Conservation (phyloP, 495 filamentous ascomycete species). For the Penicillium paxilli region DNA sequence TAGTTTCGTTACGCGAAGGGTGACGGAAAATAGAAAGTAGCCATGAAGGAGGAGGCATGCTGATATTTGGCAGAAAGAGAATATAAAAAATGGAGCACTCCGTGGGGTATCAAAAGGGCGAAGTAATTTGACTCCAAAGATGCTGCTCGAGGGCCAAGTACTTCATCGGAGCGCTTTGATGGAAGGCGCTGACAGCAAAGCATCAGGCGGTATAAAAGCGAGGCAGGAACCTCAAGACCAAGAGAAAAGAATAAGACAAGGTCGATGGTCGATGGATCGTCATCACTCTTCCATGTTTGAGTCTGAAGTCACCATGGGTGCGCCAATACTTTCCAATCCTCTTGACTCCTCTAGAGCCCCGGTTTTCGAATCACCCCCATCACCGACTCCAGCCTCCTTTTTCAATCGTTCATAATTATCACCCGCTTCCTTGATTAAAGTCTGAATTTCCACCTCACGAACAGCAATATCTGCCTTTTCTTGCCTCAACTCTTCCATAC, state of each 20-base stretch:
- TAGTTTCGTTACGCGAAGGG: constrained; percentile 11
- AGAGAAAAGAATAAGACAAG: too few species aligned
- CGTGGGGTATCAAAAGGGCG: constrained; percentile 27
- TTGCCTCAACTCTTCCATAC: constrained; percentile 60
- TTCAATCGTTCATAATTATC: constrained; percentile 70
- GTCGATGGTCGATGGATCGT: constrained; percentile 8
- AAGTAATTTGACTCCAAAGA: constrained; percentile 8
- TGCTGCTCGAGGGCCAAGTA: neutral
- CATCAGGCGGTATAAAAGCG: neutral
- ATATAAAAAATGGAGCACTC: neutral
- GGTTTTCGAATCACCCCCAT: constrained; percentile 23
- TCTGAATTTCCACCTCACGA: constrained; percentile 79
- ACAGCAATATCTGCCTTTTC: constrained; percentile 70
- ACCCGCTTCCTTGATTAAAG: constrained; percentile 76
- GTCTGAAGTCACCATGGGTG: constrained; percentile 28
- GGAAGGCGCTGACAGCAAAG: neutral
- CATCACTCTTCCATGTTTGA: constrained; percentile 30
- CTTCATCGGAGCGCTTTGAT: too few species aligned
- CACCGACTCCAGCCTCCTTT: constrained; percentile 49
- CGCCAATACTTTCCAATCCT: constrained; percentile 45
- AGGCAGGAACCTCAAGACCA: neutral
- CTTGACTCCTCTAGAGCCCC: constrained; percentile 35
- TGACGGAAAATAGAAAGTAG: constrained; percentile 16
- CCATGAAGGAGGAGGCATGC: constrained; percentile 9
- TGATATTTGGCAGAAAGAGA: constrained; percentile 17